phyloP scores from a whole-genome alignment of 805 yeast genomes.

The Suhomyces canberraensis region DNA sequence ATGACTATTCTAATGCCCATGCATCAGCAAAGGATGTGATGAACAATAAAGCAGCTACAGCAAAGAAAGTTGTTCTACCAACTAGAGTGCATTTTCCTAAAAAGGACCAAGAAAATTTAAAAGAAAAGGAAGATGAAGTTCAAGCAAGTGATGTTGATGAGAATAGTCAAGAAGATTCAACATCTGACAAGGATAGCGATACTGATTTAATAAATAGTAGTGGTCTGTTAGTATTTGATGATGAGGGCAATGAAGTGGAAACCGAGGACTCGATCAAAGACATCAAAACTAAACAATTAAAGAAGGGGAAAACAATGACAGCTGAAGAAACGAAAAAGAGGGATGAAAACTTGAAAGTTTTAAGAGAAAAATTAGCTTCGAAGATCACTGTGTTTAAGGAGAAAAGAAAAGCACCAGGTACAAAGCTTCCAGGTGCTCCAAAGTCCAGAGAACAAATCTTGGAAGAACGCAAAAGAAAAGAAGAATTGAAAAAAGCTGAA shows the following conservation, averaged over 20 bases:
- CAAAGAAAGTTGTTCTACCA: slow-evolving; percentile 47
- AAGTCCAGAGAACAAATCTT: slow-evolving; percentile 78
- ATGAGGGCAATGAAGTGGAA: slow-evolving; percentile 57
- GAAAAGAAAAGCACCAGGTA: slow-evolving; percentile 89
- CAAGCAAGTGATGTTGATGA: slow-evolving; percentile 3
- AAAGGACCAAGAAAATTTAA: slow-evolving; percentile 16
- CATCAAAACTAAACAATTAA: slow-evolving; percentile 10
- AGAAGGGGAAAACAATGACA: slow-evolving; percentile 26
- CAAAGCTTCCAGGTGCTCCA: slow-evolving; percentile 76
- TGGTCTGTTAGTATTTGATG: slow-evolving; percentile 57
- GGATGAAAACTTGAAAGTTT: slow-evolving; percentile 56
- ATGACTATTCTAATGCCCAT: slow-evolving; percentile 38
- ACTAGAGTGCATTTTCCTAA: slow-evolving; percentile 11
- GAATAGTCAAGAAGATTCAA: slow-evolving; percentile 17
- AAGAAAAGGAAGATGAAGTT: slow-evolving; percentile 12
- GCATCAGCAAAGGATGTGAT: slow-evolving; percentile 60
- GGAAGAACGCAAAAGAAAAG: slow-evolving; percentile 54
- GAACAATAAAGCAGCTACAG: slow-evolving; percentile 51
- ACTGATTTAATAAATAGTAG: slow-evolving; percentile 12
- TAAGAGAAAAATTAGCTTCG: slow-evolving; percentile 75
- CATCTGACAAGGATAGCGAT: slow-evolving; percentile 3
- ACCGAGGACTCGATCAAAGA: slow-evolving; percentile 10
- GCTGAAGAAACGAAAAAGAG: slow-evolving; percentile 50
- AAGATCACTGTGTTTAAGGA: slow-evolving; percentile 69
- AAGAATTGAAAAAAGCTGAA: slow-evolving; percentile 44